Evolutionary conservation across 2,329 filamentous ascomycete genomes (phyloP).

Genomic region (Clarireedia paspali): DNA sequence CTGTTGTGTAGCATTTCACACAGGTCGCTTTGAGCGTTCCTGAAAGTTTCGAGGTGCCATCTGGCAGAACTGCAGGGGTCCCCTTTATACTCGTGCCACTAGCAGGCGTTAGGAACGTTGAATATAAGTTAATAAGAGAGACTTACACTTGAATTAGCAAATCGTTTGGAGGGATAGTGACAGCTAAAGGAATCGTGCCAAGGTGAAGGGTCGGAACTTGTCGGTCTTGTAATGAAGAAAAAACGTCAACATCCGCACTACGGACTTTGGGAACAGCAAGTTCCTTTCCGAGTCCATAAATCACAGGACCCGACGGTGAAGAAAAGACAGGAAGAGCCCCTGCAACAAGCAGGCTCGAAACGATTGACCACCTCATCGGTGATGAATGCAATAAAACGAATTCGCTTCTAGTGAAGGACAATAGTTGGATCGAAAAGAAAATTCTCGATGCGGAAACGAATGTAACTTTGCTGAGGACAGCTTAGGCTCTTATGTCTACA

Average conservation of each 20-base stretch:
- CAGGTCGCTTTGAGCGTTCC: not conserved
- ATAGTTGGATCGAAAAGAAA: not conserved
- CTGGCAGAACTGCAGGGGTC: not conserved
- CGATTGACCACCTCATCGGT: not conserved
- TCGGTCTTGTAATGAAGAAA: not conserved
- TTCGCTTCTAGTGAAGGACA: not conserved
- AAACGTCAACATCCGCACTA: not conserved
- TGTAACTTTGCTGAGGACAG: not conserved
- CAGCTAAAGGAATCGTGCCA: not conserved
- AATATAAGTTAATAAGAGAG: not conserved
- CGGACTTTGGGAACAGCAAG: not conserved
- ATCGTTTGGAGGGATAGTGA: not conserved
- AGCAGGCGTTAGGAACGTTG: not conserved
- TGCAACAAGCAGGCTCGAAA: not conserved
- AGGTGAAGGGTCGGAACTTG: not conserved
- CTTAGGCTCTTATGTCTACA: not conserved
- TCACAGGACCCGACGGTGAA: not conserved
- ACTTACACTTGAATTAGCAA: not conserved
- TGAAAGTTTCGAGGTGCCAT: not conserved
- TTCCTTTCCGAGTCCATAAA: not conserved
- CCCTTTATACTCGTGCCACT: not conserved
- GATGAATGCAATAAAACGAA: not conserved
- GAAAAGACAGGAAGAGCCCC: not conserved
- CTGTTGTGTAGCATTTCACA: constrained; percentile 4
- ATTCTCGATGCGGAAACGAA: not conserved